phyloP scores from a whole-genome alignment of 441 rosid species.

The Syzygium syzygioides region DNA sequence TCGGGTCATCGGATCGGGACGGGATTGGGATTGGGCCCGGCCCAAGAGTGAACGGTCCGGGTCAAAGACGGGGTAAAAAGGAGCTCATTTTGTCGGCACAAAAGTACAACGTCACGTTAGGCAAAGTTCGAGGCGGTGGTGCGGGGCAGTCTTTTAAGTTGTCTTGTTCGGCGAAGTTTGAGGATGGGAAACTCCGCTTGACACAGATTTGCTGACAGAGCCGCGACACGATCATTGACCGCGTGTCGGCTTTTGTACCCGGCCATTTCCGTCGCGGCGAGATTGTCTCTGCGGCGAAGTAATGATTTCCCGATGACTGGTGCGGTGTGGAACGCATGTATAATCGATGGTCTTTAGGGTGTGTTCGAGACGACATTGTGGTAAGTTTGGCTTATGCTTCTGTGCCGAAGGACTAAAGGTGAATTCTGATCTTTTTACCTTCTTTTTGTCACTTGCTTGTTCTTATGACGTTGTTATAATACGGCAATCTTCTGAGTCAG shows the following conservation, averaged over 20 bases:
- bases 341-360: not conserved
- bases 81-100: not conserved
- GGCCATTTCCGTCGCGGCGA: not conserved
- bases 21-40: not conserved
- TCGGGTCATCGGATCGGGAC: not conserved
- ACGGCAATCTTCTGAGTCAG: not conserved
- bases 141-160: not conserved
- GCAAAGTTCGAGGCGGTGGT: not conserved
- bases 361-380: not conserved
- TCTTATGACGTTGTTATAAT: not conserved
- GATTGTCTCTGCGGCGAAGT: not conserved
- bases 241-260: not conserved
- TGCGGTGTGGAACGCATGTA: too few species aligned
- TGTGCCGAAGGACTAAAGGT: not conserved
- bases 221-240: not conserved
- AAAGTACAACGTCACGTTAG: not conserved
- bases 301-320: not conserved
- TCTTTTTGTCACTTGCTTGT: not conserved
- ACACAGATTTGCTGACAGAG: not conserved
- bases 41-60: not conserved
- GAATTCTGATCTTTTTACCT: not conserved
- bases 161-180: not conserved
- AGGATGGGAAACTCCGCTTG: not conserved
- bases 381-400: not conserved
- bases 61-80: not conserved